phyloP scores from a whole-genome alignment of 345 rosid species.

The Turnera subulata region DNA sequence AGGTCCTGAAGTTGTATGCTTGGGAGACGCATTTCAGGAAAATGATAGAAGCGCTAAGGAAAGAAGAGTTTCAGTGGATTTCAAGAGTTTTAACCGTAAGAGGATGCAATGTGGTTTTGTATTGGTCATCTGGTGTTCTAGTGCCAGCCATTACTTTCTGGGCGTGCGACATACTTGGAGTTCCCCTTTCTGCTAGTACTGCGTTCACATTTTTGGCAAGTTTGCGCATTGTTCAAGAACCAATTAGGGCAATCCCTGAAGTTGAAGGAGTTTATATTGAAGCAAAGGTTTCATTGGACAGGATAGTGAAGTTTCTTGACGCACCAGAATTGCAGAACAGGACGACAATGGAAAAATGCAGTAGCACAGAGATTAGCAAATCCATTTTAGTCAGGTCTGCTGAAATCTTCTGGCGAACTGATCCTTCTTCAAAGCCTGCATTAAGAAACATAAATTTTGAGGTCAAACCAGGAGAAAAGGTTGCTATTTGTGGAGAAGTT shows the following conservation, averaged over 20 bases:
- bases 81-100: conserved; percentile 54
- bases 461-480: conserved; percentile 52
- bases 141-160: conserved; percentile 59
- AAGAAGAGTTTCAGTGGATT: conserved; percentile 32
- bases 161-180: conserved; percentile 42
- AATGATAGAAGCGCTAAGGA: conserved; percentile 16
- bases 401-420: too few species aligned
- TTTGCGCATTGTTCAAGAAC: conserved; percentile 78
- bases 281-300: too few species aligned
- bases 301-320: too few species aligned
- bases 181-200: conserved; percentile 36
- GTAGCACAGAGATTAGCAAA: too few species aligned
- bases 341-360: too few species aligned
- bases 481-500: conserved; percentile 78
- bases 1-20: conserved; percentile 51
- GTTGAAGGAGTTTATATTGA: conserved; percentile 16
- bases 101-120: conserved; percentile 30
- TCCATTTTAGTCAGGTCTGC: too few species aligned
- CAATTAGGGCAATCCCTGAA: conserved; percentile 74
- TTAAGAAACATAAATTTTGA: conserved; percentile 49
- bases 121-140: conserved; percentile 21
- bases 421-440: conserved; percentile 7
- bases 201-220: conserved; percentile 45
- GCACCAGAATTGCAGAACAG: too few species aligned
- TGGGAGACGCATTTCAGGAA: conserved; percentile 56